These are phyloP conservation scores for Brassica hybrid DNA, from an alignment of 441 rosid genomes.

Conservation along the genomic window DNA sequence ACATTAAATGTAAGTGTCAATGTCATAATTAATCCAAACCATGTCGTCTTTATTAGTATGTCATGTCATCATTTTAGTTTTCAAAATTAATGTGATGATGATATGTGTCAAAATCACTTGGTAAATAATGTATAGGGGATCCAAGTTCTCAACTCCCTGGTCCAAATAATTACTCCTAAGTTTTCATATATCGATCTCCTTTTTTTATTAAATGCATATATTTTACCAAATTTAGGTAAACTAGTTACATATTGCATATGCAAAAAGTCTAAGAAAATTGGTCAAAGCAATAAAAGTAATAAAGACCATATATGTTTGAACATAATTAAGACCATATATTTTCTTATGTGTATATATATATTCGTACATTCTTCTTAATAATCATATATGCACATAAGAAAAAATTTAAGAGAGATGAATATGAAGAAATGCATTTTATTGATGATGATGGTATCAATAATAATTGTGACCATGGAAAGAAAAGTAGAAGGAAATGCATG, in stretches of 20 bases:
- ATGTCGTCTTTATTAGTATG: too few species aligned
- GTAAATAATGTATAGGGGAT: too few species aligned
- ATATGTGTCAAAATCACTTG: too few species aligned
- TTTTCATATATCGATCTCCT: neutral
- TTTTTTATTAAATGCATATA: neutral
- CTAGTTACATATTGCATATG: neutral
- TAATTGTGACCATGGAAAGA: neutral
- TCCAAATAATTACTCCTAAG: neutral
- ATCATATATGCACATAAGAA: neutral
- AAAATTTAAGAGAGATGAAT: neutral
- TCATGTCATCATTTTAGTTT: too few species aligned
- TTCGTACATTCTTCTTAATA: neutral
- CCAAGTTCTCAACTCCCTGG: neutral
- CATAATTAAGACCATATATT: neutral
- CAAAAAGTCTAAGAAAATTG: neutral
- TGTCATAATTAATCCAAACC: too few species aligned
- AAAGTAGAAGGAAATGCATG: neutral
- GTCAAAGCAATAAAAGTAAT: slow-evolving; percentile 1
- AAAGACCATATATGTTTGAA: neutral
- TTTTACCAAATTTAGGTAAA: neutral
- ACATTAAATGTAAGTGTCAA: too few species aligned
- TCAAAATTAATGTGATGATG: too few species aligned
- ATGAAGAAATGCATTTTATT: neutral
- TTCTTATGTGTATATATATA: slow-evolving; percentile 1
- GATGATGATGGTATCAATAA: neutral